A percentile compares a stretch with the other conserved stretches of the same genome.
phyloP scores from a whole-genome alignment of 352 stramenopile species.

The Pythium apleroticum region DNA sequence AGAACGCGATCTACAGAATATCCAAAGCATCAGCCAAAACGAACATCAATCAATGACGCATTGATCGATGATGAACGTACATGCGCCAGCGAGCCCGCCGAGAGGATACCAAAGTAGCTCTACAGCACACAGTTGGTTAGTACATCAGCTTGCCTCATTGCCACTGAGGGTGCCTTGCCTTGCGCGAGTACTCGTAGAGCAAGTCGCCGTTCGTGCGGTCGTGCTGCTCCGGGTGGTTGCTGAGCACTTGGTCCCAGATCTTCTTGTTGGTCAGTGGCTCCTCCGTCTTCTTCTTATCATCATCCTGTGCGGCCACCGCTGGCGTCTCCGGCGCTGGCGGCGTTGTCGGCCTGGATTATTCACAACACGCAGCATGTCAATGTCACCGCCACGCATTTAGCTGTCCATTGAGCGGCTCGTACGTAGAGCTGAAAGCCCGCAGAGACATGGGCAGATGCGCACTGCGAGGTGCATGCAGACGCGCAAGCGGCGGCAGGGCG shows the following conservation, averaged over 20 bases:
- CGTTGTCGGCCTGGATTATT: background rate
- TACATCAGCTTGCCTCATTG: too few relatives aligned
- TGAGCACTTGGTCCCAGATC: slow-evolving; percentile 69
- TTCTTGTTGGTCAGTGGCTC: slow-evolving; percentile 66
- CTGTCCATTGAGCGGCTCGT: slow-evolving; percentile 11
- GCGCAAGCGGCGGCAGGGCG: slow-evolving; percentile 18
- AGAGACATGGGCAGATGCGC: slow-evolving; percentile 8
- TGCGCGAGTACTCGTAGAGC: slow-evolving; percentile 83
- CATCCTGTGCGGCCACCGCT: background rate
- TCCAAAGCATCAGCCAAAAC: background rate
- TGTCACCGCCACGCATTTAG: background rate
- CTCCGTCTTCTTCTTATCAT: slow-evolving; percentile 29
- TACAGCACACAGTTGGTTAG: slow-evolving; percentile 20
- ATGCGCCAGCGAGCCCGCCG: slow-evolving; percentile 73
- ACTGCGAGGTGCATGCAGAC: background rate
- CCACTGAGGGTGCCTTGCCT: slow-evolving; percentile 38
- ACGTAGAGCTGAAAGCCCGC: slow-evolving; percentile 45
- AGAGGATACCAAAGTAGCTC: slow-evolving; percentile 83
- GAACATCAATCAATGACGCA: background rate
- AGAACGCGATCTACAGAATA: slow-evolving; percentile 74
- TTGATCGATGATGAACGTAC: slow-evolving; percentile 30
- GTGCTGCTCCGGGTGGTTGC: slow-evolving; percentile 50
- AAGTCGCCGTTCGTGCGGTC: slow-evolving; percentile 62
- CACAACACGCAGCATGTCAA: slow-evolving; percentile 15
- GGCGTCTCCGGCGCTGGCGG: slow-evolving; percentile 1